A percentile compares a stretch with the other conserved stretches of the same genome.
phyloP scores from a whole-genome alignment of 2,329 filamentous ascomycete species.

The Colletotrichum melonis region DNA sequence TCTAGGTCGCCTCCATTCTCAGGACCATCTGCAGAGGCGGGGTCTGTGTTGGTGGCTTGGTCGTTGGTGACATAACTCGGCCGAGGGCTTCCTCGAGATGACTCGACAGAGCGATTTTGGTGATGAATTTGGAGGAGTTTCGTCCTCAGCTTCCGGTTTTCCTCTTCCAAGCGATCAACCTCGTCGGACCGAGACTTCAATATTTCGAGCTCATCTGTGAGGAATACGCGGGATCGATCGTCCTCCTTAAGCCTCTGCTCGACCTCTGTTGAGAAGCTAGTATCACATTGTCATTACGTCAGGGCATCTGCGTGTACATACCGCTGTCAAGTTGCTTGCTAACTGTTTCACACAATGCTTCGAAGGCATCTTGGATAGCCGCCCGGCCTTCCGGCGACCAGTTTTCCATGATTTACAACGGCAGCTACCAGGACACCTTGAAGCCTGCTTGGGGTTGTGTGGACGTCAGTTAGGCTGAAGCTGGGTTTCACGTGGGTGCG shows the following conservation, averaged over 20 bases:
- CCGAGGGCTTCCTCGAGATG: conserved; percentile 14
- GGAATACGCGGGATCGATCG: neutral
- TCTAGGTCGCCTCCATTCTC: neutral
- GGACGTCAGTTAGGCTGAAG: neutral
- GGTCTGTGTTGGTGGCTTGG: conserved; percentile 25
- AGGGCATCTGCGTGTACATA: conserved; percentile 40
- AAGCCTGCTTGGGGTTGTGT: neutral
- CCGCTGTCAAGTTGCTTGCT: conserved; percentile 51
- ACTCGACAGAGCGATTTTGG: conserved; percentile 16
- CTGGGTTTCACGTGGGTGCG: neutral
- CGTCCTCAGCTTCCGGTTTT: conserved; percentile 54
- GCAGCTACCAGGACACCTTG: neutral
- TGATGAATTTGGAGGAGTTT: conserved; percentile 48
- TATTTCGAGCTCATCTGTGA: conserved; percentile 47
- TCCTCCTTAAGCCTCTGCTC: conserved; percentile 35
- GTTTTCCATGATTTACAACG: conserved; percentile 46
- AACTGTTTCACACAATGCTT: conserved; percentile 52
- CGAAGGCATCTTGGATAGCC: conserved; percentile 53
- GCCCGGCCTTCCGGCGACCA: conserved; percentile 54
- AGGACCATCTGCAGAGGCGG: neutral
- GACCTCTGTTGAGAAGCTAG: conserved; percentile 41
- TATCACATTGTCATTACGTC: conserved; percentile 35
- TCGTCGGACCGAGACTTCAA: conserved; percentile 46
- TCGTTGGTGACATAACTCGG: conserved; percentile 3
- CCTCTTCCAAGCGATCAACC: conserved; percentile 51